Evolutionary conservation across 176 grass and related monocot species (phyloP).

Genomic region (Juncus inflexus): DNA sequence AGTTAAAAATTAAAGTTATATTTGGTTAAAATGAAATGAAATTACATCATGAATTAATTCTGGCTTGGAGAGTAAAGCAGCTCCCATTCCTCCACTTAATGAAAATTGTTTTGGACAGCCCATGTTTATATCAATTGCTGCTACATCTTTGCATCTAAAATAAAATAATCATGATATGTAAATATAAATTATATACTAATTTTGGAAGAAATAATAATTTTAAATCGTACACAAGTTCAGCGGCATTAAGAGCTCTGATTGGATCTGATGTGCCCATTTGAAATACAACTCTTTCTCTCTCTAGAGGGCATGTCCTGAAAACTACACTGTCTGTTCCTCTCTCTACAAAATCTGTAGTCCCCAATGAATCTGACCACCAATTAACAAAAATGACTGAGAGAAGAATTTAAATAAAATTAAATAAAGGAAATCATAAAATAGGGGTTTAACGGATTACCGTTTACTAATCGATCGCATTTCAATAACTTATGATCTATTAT

Average conservation of each 20-base stretch:
- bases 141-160: constrained; percentile 74
- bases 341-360: constrained; percentile 88
- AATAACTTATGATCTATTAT: constrained; percentile 92
- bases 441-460: constrained; percentile 49
- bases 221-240: constrained; percentile 74
- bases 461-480: constrained; percentile 65
- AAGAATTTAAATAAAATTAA: constrained; percentile 2
- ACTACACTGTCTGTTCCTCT: constrained; percentile 78
- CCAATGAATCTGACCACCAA: constrained; percentile 56
- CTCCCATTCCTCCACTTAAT: constrained; percentile 93
- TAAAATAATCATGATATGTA: background rate
- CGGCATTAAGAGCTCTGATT: constrained; percentile 79
- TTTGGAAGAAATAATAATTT: background rate
- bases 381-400: constrained; percentile 14
- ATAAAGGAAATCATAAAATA: constrained; percentile 12
- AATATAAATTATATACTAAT: background rate
- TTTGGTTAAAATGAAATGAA: constrained; percentile 2
- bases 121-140: constrained; percentile 97
- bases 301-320: constrained; percentile 79
- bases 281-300: constrained; percentile 78
- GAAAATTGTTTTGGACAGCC: constrained; percentile 89
- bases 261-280: constrained; percentile 96
- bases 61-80: constrained; percentile 94
- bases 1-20: constrained; percentile 18
- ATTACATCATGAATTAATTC: constrained; percentile 98